phyloP scores from a whole-genome alignment of 768 basidiomycete genomes.

The Rhizopogon sp. region DNA sequence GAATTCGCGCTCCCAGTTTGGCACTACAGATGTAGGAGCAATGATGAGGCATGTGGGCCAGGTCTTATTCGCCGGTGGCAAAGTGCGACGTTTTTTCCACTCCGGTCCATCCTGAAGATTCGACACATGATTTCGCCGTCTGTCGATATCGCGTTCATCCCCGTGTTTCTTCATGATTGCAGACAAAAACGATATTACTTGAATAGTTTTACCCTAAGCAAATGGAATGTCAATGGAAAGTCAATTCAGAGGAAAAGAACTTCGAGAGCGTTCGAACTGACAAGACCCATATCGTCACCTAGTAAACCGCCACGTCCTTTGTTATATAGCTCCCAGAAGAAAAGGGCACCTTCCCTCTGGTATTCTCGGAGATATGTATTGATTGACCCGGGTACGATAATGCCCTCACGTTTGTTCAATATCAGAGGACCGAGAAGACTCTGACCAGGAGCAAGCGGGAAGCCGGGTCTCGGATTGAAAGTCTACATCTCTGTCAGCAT shows the following conservation, averaged over 20 bases:
- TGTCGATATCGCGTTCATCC: slow-evolving; percentile 52
- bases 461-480: slow-evolving; percentile 47
- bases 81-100: slow-evolving; percentile 46
- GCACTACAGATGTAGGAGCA: slow-evolving; percentile 77
- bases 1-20: slow-evolving; percentile 90
- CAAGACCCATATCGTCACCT: slow-evolving; percentile 95
- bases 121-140: slow-evolving; percentile 66
- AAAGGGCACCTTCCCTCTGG: slow-evolving; percentile 81
- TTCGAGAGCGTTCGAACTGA: slow-evolving; percentile 20
- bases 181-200: slow-evolving; percentile 83
- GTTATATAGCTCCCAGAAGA: slow-evolving; percentile 72
- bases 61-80: slow-evolving; percentile 63
- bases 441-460: slow-evolving; percentile 44
- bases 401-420: slow-evolving; percentile 41
- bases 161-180: slow-evolving; percentile 89
- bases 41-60: slow-evolving; percentile 90
- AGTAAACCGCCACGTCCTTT: slow-evolving; percentile 73
- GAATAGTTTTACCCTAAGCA: slow-evolving; percentile 82
- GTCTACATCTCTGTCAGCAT: slow-evolving; percentile 20
- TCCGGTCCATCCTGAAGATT: slow-evolving; percentile 52
- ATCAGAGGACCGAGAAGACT: slow-evolving; percentile 38
- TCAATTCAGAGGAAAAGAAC: not conserved
- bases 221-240: slow-evolving; percentile 5
- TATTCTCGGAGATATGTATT: slow-evolving; percentile 89
- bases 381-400: slow-evolving; percentile 61